phyloP scores from a whole-genome alignment of 441 rosid species.

The Geranium incanum region DNA sequence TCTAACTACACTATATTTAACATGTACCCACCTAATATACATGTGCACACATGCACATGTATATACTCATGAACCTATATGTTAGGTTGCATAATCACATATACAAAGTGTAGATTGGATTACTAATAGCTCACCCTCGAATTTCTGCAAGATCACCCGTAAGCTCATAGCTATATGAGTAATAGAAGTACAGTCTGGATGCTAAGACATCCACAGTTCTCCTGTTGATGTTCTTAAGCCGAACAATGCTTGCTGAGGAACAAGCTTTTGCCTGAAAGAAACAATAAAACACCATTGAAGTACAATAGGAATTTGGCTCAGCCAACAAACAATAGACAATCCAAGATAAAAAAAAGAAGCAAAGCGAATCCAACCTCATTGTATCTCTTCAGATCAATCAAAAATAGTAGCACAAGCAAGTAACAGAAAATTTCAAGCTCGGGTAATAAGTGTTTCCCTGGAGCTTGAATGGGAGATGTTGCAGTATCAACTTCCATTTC shows the following conservation, averaged over 20 bases:
- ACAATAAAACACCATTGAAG: neutral
- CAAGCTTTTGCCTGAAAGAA: constrained; percentile 34
- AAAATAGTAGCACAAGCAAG: constrained; percentile 45
- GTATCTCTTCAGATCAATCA: constrained; percentile 49
- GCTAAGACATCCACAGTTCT: constrained; percentile 55
- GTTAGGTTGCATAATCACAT: neutral
- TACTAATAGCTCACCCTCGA: constrained; percentile 38
- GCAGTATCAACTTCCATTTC: constrained; percentile 55
- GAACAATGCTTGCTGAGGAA: constrained; percentile 45
- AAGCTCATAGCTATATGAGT: constrained; percentile 47
- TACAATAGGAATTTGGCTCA: neutral
- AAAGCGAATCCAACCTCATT: constrained; percentile 17
- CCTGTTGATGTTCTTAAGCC: constrained; percentile 48
- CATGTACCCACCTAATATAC: neutral
- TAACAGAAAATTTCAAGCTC: constrained; percentile 50
- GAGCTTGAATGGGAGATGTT: constrained; percentile 30
- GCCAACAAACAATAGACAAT: neutral
- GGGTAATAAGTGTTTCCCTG: constrained; percentile 34
- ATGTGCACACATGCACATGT: neutral
- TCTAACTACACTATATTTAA: neutral
- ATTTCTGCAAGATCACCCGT: constrained; percentile 57
- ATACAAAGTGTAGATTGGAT: constrained; percentile 9
- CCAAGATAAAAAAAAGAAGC: neutral
- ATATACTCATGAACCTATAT: neutral
- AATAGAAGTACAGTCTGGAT: constrained; percentile 47